These are phyloP conservation scores for Linum trigynum DNA, from an alignment of 345 rosid genomes.

Conservation along the genomic window DNA sequence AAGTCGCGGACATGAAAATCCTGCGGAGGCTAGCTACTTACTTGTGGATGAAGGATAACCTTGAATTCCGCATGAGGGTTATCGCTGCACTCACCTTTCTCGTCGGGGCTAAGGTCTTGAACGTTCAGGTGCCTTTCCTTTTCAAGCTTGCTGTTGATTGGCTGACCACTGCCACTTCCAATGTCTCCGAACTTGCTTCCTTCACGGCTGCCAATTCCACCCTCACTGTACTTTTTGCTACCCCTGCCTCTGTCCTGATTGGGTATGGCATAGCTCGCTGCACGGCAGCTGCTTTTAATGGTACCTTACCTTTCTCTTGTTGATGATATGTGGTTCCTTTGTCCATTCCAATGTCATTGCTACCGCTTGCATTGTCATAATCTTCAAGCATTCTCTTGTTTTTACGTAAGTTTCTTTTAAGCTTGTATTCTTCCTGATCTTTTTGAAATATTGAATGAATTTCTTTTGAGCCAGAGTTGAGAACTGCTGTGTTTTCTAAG, in stretches of 20 bases:
- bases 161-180: conserved; percentile 54
- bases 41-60: conserved; percentile 82
- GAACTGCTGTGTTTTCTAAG: conserved; percentile 92
- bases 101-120: conserved; percentile 80
- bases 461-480: conserved; percentile 53
- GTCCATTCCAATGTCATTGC: background rate
- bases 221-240: conserved; percentile 53
- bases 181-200: conserved; percentile 40
- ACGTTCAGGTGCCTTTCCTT: conserved; percentile 92
- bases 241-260: conserved; percentile 75
- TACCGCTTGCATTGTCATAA: background rate
- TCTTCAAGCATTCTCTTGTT: background rate
- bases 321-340: background rate
- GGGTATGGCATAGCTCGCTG: conserved; percentile 93
- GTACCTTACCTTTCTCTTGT: conserved; percentile 20
- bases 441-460: background rate
- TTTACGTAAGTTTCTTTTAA: background rate
- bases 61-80: conserved; percentile 77
- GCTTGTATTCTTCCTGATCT: background rate
- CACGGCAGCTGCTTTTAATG: conserved; percentile 82
- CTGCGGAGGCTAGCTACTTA: conserved; percentile 67
- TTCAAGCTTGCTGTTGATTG: conserved; percentile 94
- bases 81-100: conserved; percentile 71
- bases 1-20: conserved; percentile 58
- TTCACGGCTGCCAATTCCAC: conserved; percentile 56